A percentile compares a stretch with the other conserved stretches of the same genome.
Conservation (phyloP, 805 yeast species). For the Nakazawaea ernobii region DNA sequence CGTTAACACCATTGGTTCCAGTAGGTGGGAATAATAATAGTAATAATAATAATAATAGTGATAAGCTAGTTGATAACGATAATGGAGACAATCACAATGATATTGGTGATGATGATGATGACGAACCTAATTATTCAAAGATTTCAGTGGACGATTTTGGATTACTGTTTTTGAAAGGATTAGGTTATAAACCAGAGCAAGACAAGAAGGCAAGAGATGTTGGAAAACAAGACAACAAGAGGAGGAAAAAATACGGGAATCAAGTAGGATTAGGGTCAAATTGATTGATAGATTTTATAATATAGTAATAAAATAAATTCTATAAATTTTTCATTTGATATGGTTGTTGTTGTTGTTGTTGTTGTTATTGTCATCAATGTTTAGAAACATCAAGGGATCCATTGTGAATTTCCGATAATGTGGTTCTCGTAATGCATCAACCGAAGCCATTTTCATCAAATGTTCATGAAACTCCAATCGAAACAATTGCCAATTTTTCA, state of each 20-base stretch:
- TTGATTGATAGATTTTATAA: neutral
- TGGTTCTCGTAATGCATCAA: neutral
- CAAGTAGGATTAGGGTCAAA: conserved; percentile 8
- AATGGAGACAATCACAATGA: neutral
- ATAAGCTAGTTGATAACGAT: neutral
- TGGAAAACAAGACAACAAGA: neutral
- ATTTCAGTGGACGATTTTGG: conserved; percentile 11
- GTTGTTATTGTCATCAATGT: neutral
- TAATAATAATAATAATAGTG: too few species aligned
- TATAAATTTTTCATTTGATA: too few species aligned
- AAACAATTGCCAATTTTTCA: neutral
- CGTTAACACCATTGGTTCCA: too few species aligned
- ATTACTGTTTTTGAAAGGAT: conserved; percentile 10
- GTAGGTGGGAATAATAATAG: too few species aligned
- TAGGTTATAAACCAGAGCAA: conserved; percentile 4
- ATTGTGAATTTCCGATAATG: neutral
- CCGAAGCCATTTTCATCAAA: neutral
- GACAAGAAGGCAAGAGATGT: neutral
- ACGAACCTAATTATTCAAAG: conserved; percentile 7
- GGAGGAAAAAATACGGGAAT: conserved; percentile 5
- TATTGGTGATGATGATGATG: neutral
- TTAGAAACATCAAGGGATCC: neutral
- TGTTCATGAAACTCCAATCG: conserved; percentile 1
- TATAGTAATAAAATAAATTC: too few species aligned
- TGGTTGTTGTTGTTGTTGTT: too few species aligned